A percentile compares a stretch with the other conserved stretches of the same genome.
These are phyloP conservation scores for Backusella westeae DNA, from an alignment of 192 early-diverging fungal species.

Conservation along the genomic window DNA sequence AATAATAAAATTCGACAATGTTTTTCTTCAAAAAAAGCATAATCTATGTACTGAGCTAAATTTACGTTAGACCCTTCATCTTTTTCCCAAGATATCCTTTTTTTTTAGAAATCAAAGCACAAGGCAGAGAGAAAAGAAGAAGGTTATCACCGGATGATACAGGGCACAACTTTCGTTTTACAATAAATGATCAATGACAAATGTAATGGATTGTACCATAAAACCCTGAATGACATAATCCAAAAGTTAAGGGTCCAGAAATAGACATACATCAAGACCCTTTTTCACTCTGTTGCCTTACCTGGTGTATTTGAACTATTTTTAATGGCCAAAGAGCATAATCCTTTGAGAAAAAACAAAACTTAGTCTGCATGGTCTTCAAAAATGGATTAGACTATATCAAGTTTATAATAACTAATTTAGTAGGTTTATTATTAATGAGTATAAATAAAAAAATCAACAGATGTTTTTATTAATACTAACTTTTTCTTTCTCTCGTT, in stretches of 20 bases:
- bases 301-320: neutral
- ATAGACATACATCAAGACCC: neutral
- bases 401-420: neutral
- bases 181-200: neutral
- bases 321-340: neutral
- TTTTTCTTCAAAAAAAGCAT: neutral
- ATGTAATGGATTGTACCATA: neutral
- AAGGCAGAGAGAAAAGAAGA: neutral
- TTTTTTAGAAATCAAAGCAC: neutral
- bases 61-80: neutral
- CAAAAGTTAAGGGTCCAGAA: neutral
- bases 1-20: too few relatives aligned
- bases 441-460: neutral
- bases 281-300: neutral
- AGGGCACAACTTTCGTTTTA: neutral
- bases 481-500: neutral
- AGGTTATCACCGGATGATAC: neutral
- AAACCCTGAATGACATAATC: conserved; percentile 4
- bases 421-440: neutral
- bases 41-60: neutral
- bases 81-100: neutral
- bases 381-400: neutral
- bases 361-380: neutral
- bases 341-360: neutral
- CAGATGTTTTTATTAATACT: neutral